phyloP scores from a whole-genome alignment of 2,329 filamentous ascomycete genomes.

The Fusarium sp. region DNA sequence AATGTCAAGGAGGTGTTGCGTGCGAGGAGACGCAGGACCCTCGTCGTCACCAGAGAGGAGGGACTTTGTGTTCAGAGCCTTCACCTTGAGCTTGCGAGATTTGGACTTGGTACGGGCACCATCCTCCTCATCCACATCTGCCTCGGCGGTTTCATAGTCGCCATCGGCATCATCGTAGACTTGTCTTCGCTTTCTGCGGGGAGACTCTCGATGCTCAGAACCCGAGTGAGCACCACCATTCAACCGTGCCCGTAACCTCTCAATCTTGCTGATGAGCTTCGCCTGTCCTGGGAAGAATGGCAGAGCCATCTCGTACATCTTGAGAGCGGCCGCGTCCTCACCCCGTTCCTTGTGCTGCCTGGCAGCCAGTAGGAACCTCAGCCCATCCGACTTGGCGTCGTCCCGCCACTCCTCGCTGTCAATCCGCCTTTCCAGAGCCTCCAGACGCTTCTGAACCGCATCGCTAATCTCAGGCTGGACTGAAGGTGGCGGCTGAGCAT shows the following conservation, averaged over 20 bases:
- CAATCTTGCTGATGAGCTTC: constrained; percentile 79
- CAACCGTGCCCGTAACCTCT: constrained; percentile 68
- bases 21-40: constrained; percentile 63
- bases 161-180: constrained; percentile 52
- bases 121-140: constrained; percentile 55
- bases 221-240: constrained; percentile 38
- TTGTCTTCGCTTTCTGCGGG: constrained; percentile 47
- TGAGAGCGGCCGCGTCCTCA: constrained; percentile 81
- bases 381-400: constrained; percentile 81
- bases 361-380: constrained; percentile 89
- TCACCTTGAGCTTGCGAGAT: constrained; percentile 49
- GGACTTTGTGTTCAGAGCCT: constrained; percentile 38
- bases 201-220: constrained; percentile 37
- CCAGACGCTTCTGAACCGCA: constrained; percentile 82
- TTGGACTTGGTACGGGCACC: constrained; percentile 47
- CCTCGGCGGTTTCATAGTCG: constrained; percentile 55
- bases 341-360: constrained; percentile 89
- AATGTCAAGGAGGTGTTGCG: constrained; percentile 73
- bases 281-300: constrained; percentile 88
- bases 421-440: constrained; percentile 88
- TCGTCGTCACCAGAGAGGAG: constrained; percentile 55
- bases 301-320: constrained; percentile 87
- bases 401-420: constrained; percentile 72
- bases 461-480: constrained; percentile 71
- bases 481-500: constrained; percentile 49